Evolutionary conservation across 2,329 filamentous ascomycete genomes (phyloP).

Genomic region (Colletotrichum costaricense): DNA sequence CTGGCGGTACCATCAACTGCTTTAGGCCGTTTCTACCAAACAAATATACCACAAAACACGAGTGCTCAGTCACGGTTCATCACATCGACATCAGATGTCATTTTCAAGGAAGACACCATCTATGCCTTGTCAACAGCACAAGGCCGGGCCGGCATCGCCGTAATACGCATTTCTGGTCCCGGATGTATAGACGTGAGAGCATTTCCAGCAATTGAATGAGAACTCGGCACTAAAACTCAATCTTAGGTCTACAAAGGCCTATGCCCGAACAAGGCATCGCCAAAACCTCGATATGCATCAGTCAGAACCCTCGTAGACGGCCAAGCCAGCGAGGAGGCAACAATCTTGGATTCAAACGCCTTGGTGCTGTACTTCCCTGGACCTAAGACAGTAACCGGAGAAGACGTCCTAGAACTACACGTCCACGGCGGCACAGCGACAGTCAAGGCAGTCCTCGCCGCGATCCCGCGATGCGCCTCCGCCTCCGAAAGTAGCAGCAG

Average conservation of each 20-base stretch:
- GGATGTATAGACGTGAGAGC: conserved; percentile 72
- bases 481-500: not conserved
- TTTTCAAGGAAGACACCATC: conserved; percentile 71
- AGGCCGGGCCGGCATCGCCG: conserved; percentile 89
- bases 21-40: not conserved
- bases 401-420: conserved; percentile 92
- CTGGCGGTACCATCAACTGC: not conserved
- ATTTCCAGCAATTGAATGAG: too few relatives aligned
- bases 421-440: conserved; percentile 94
- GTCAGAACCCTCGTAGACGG: conserved; percentile 79
- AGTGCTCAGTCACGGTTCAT: not conserved
- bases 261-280: conserved; percentile 58
- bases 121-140: conserved; percentile 91
- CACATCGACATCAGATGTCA: not conserved
- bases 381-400: conserved; percentile 88
- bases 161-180: conserved; percentile 87
- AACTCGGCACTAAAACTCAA: not conserved
- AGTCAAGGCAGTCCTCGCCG: conserved; percentile 84
- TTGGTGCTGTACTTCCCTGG: conserved; percentile 85
- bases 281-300: conserved; percentile 69
- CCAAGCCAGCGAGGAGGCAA: conserved; percentile 38
- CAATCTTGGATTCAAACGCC: conserved; percentile 82
- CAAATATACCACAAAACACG: too few relatives aligned
- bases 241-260: conserved; percentile 61
- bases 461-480: conserved; percentile 70